phyloP scores from a whole-genome alignment of 345 rosid genomes.

The Viola odorata region DNA sequence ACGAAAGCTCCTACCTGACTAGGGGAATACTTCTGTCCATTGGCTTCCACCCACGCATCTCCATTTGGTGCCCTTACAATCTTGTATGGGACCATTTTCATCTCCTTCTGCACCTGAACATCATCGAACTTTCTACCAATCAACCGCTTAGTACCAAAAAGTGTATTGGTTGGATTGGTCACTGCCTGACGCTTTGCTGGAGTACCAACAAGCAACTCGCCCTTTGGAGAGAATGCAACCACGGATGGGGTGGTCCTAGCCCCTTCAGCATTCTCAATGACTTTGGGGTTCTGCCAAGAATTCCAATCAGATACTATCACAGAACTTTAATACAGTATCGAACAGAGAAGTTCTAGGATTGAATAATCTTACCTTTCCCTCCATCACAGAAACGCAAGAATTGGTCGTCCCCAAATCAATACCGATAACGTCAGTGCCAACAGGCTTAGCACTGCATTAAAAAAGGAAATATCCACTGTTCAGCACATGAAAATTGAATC shows the following conservation, averaged over 20 bases:
- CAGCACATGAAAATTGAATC: neutral
- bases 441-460: constrained; percentile 62
- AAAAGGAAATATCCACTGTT: neutral
- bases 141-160: constrained; percentile 32
- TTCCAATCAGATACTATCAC: neutral
- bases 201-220: constrained; percentile 33
- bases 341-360: too few species aligned
- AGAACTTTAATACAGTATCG: neutral
- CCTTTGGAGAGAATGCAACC: constrained; percentile 28
- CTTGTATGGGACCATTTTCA: constrained; percentile 38
- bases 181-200: constrained; percentile 39
- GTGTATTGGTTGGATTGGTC: constrained; percentile 30
- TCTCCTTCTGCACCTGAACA: constrained; percentile 30
- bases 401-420: constrained; percentile 97
- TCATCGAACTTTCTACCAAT: constrained; percentile 34
- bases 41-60: constrained; percentile 36
- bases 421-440: constrained; percentile 84
- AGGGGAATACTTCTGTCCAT: constrained; percentile 34
- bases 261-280: constrained; percentile 35
- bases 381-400: constrained; percentile 98
- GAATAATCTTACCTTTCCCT: constrained; percentile 73
- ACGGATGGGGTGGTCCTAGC: constrained; percentile 34
- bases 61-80: constrained; percentile 33
- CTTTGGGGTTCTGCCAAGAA: constrained; percentile 25
- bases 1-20: constrained; percentile 33